Conservation (phyloP, 2,329 filamentous ascomycete species). For the Fusarium camptoceras region DNA sequence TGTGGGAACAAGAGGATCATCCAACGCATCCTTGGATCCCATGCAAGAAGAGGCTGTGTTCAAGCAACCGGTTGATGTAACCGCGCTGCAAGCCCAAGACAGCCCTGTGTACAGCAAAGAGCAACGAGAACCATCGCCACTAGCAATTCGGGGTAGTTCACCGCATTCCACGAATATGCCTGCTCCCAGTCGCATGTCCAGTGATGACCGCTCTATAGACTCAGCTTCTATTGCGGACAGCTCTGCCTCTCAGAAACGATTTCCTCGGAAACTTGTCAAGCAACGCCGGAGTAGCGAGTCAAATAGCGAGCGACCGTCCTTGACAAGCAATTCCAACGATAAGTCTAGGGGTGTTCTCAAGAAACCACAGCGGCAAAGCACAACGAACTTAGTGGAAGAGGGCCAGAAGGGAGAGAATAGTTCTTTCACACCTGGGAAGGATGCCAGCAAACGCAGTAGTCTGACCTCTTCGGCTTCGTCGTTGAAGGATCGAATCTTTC, state of each 20-base stretch:
- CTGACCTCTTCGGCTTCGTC: constrained; percentile 43
- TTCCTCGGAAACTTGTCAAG: constrained; percentile 58
- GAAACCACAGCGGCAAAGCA: constrained; percentile 51
- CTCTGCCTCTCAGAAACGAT: constrained; percentile 49
- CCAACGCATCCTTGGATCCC: constrained; percentile 41
- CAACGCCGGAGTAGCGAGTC: constrained; percentile 53
- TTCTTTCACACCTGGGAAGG: constrained; percentile 38
- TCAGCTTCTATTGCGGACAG: constrained; percentile 43
- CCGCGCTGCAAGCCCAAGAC: constrained; percentile 42
- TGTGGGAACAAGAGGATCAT: constrained; percentile 3
- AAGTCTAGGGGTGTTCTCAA: constrained; percentile 52
- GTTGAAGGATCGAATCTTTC: constrained; percentile 44
- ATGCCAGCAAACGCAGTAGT: constrained; percentile 42
- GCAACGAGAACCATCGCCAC: constrained; percentile 29
- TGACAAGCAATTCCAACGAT: constrained; percentile 24
- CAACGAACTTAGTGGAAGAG: constrained; percentile 40
- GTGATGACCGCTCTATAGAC: constrained; percentile 51
- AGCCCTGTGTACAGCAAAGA: constrained; percentile 44
- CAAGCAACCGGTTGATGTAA: constrained; percentile 49
- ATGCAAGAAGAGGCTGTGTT: constrained; percentile 51
- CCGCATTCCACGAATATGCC: constrained; percentile 36
- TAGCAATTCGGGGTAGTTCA: constrained; percentile 42
- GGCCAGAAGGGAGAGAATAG: constrained; percentile 42
- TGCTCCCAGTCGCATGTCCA: constrained; percentile 49
- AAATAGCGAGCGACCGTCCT: constrained; percentile 46